Percentiles rank a stretch among this genome's conserved stretches.
These are phyloP conservation scores for Stemphylium beticola DNA, from an alignment of 2,329 filamentous ascomycete species.

Conservation along the genomic window DNA sequence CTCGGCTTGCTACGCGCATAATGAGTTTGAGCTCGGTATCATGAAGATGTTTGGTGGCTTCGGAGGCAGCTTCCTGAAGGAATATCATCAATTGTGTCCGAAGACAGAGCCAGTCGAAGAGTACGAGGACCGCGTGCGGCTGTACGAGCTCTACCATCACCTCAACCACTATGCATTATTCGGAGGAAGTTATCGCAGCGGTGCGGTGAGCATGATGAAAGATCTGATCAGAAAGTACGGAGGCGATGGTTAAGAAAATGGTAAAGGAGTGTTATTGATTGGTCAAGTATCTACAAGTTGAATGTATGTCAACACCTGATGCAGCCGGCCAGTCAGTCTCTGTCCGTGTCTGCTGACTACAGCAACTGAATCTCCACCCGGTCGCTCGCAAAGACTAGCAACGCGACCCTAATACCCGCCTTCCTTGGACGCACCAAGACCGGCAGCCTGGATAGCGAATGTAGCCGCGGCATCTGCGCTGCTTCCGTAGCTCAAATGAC, in stretches of 20 bases:
- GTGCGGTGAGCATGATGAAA: slow-evolving; percentile 81
- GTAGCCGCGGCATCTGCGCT: slow-evolving; percentile 35
- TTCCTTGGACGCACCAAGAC: slow-evolving; percentile 17
- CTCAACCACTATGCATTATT: slow-evolving; percentile 89
- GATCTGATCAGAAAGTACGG: slow-evolving; percentile 75
- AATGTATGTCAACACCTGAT: neutral
- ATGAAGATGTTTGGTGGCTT: slow-evolving; percentile 98
- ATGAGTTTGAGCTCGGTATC: slow-evolving; percentile 89
- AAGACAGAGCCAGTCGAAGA: slow-evolving; percentile 82
- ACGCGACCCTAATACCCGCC: neutral
- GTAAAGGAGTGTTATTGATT: slow-evolving; percentile 1
- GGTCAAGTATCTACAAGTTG: slow-evolving; percentile 11
- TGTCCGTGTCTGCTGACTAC: neutral
- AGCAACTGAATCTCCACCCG: neutral
- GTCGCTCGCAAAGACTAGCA: neutral
- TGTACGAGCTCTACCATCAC: slow-evolving; percentile 93
- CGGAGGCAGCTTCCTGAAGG: slow-evolving; percentile 70
- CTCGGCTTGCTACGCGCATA: slow-evolving; percentile 81
- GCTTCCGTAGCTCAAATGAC: slow-evolving; percentile 40
- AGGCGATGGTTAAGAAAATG: neutral
- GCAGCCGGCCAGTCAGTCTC: neutral
- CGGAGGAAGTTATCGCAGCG: slow-evolving; percentile 75
- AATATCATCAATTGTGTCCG: slow-evolving; percentile 77
- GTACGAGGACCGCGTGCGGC: slow-evolving; percentile 78
- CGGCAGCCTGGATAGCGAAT: slow-evolving; percentile 34